Evolutionary conservation across 257 asterid species (phyloP).

Genomic region (Fraxinus quadrangulata): DNA sequence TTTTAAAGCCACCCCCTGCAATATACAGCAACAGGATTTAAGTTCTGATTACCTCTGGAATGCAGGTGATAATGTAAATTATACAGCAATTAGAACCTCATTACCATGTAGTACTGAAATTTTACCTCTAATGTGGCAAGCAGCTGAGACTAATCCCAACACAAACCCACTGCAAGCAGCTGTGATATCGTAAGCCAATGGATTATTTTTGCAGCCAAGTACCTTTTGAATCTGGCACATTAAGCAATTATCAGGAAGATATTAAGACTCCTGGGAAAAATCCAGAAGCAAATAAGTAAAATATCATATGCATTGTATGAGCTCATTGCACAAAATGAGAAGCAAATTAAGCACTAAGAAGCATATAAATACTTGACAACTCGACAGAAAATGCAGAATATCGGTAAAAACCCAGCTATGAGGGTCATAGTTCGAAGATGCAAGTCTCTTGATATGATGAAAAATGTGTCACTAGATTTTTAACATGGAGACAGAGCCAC

Average conservation of each 20-base stretch:
- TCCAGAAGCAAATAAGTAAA: background rate
- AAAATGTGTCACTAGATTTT: background rate
- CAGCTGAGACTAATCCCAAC: slow-evolving; percentile 91
- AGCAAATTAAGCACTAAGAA: background rate
- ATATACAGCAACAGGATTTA: slow-evolving; percentile 12
- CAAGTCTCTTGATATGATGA: background rate
- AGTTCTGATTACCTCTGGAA: background rate
- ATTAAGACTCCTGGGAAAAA: background rate
- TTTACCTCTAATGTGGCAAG: slow-evolving; percentile 86
- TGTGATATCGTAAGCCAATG: slow-evolving; percentile 85
- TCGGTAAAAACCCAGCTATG: background rate
- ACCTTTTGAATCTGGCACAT: slow-evolving; percentile 75
- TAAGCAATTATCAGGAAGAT: background rate
- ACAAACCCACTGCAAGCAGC: slow-evolving; percentile 98
- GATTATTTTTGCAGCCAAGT: slow-evolving; percentile 88
- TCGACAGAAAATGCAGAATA: background rate
- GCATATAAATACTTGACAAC: background rate
- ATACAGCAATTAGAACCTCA: slow-evolving; percentile 1
- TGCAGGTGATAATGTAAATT: background rate
- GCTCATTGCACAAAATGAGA: background rate
- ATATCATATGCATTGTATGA: background rate
- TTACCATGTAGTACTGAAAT: background rate
- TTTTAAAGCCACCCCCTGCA: slow-evolving; percentile 87
- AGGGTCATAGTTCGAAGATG: background rate
- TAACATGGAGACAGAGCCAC: background rate